Base-by-base conservation (phyloP, 495 filamentous ascomycete genomes). In the Emericellopsis terricola region DNA sequence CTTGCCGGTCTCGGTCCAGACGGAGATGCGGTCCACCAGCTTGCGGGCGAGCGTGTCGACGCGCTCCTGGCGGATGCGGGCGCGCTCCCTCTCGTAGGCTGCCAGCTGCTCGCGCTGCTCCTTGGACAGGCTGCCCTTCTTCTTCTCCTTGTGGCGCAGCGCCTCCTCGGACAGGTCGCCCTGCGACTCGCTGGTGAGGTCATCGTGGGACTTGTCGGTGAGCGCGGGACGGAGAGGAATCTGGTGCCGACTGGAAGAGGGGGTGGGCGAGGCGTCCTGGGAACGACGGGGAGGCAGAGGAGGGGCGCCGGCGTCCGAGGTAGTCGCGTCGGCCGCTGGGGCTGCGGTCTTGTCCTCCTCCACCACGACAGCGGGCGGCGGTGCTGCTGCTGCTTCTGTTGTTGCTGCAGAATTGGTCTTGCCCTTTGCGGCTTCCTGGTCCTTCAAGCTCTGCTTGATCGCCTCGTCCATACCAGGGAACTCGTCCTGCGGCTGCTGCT, bases 1-100 rank as follows among this genome's bases (percentile, higher is more conserved):
- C 59, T 89, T 91, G 59, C 94, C 91, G 3, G 85, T 94, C 55
- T 99, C 89, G 8, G 89, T 94, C 86, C 86, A 94, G 7, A 96
- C 75, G 41, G 77, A 87, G 48, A 99, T 74, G 30, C 86, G 76
- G 49, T 94, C 81, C 19, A 94, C 55, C 5, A 99, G 67, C 51
- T 94, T 94, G 43, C 73, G 71, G 6, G 74, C 65, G 18, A 97
- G 64, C 1, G 74, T 85, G 30, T 80, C 73, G 24, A 96, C 80
- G 21, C 89, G 81, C 46, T 96, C 84, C 48, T 94, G 74, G n/a
- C 89, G 78, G 29, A 91, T 70, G 42, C 64, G 67, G 37, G 71
- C 70, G 6, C 91, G 77, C 57, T 97, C 89, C 35, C 68, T 64
- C 54, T 97, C 91, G 51, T 84, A 85, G 2, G 81, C 84, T 1